Evolutionary conservation across 176 grass and related monocot species (phyloP).

Genomic region (Triticum urartu): DNA sequence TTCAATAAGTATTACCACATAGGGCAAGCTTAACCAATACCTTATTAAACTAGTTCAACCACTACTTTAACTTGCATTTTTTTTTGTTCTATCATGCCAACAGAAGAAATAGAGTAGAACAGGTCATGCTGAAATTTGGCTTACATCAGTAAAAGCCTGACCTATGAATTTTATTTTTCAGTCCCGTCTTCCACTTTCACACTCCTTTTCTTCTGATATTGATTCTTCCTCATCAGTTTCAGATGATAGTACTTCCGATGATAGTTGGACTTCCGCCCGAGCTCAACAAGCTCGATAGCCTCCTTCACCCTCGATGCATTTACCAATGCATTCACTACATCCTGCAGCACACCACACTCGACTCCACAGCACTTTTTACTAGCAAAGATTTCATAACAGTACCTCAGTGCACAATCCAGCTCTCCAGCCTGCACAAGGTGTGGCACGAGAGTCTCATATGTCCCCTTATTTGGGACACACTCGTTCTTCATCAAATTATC

Average conservation of each 20-base stretch:
- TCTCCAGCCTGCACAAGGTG: slow-evolving; percentile 36
- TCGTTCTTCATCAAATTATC: slow-evolving; percentile 42
- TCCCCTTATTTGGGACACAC: slow-evolving; percentile 33
- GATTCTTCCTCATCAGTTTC: slow-evolving; percentile 1
- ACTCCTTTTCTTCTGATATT: background rate
- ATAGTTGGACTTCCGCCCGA: slow-evolving; percentile 3
- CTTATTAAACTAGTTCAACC: background rate
- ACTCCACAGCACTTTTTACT: background rate
- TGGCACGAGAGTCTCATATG: slow-evolving; percentile 56
- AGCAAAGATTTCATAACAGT: slow-evolving; percentile 45
- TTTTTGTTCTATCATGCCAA: background rate
- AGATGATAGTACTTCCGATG: slow-evolving; percentile 3
- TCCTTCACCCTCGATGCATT: background rate
- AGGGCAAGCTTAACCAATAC: background rate
- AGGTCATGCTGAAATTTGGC: too few relatives aligned
- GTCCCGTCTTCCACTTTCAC: background rate
- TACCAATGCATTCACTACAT: too few relatives aligned
- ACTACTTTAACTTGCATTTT: background rate
- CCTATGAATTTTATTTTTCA: slow-evolving; percentile 9
- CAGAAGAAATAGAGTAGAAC: too few relatives aligned
- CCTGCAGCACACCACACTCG: too few relatives aligned
- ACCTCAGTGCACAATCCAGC: slow-evolving; percentile 46
- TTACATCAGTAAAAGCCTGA: background rate
- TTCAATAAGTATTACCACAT: background rate
- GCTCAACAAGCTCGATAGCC: slow-evolving; percentile 38